Evolutionary conservation across 2,329 filamentous ascomycete genomes (phyloP).

Genomic region (Cladorrhinum sp.): DNA sequence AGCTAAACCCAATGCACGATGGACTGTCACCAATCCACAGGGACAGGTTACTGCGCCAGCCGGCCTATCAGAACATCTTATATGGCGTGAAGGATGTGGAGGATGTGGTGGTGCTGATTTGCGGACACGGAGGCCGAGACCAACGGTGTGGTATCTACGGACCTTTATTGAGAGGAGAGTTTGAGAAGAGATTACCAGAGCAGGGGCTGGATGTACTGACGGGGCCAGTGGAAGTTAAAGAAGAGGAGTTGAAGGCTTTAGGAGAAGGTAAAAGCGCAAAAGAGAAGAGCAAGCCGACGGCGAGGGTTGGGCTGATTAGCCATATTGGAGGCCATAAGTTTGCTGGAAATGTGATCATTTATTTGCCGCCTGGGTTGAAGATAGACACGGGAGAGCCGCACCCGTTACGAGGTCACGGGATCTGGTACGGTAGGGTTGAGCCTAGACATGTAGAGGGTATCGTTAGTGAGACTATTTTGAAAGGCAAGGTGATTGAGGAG

Average conservation of each 20-base stretch:
- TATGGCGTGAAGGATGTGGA: conserved; percentile 58
- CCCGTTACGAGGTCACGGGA: conserved; percentile 65
- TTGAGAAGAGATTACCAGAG: conserved; percentile 56
- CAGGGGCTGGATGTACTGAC: conserved; percentile 49
- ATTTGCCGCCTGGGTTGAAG: conserved; percentile 60
- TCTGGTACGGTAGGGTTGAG: conserved; percentile 81
- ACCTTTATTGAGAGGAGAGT: conserved; percentile 68
- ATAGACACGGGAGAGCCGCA: conserved; percentile 44
- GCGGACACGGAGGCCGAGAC: conserved; percentile 82
- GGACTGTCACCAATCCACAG: conserved; percentile 56
- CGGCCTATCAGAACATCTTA: conserved; percentile 50
- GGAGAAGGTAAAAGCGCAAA: conserved; percentile 14
- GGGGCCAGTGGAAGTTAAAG: conserved; percentile 43
- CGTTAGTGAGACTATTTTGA: conserved; percentile 65
- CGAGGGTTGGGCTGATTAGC: conserved; percentile 67
- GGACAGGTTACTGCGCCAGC: conserved; percentile 50
- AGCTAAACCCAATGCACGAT: conserved; percentile 60
- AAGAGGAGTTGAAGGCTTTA: conserved; percentile 25
- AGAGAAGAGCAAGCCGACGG: conserved; percentile 36
- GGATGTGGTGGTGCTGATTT: conserved; percentile 78
- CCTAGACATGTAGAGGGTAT: conserved; percentile 74
- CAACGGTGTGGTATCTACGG: conserved; percentile 77
- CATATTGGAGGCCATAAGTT: conserved; percentile 85
- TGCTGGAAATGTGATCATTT: conserved; percentile 80
- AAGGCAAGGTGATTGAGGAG: conserved; percentile 66